Conservation (phyloP, 73 alveolate genomes). For the Uronychia binucleata region DNA sequence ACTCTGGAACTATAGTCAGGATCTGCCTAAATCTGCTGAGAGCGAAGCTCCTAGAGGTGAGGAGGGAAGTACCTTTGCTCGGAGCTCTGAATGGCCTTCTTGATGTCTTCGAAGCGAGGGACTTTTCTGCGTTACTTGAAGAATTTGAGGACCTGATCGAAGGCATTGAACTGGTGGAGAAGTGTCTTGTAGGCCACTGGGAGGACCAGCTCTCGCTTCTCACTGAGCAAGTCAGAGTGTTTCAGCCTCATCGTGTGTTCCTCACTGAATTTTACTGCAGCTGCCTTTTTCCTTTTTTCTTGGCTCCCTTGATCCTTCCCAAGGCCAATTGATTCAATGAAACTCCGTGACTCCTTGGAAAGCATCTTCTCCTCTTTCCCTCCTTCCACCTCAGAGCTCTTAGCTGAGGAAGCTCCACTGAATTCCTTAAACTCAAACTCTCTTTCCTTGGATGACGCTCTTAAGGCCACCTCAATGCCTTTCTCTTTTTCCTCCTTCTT, state of each 20-base stretch:
- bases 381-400: neutral
- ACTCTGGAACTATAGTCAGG: neutral
- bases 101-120: neutral
- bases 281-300: neutral
- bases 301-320: too few species aligned
- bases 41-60: neutral
- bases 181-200: neutral
- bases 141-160: neutral
- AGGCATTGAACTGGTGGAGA: neutral
- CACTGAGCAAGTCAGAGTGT: neutral
- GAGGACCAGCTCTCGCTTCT: neutral
- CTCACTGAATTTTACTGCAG: neutral
- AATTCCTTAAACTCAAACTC: neutral
- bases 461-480: neutral
- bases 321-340: neutral
- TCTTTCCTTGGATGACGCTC: neutral
- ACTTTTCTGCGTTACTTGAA: neutral
- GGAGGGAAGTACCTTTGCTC: neutral
- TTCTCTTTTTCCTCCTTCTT: neutral
- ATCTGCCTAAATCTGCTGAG: neutral
- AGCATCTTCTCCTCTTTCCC: neutral
- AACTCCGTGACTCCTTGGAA: neutral
- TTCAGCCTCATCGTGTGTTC: neutral
- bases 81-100: neutral
- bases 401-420: neutral